Conservation (phyloP, 2,329 filamentous ascomycete species). For the Trichoderma sp. region DNA sequence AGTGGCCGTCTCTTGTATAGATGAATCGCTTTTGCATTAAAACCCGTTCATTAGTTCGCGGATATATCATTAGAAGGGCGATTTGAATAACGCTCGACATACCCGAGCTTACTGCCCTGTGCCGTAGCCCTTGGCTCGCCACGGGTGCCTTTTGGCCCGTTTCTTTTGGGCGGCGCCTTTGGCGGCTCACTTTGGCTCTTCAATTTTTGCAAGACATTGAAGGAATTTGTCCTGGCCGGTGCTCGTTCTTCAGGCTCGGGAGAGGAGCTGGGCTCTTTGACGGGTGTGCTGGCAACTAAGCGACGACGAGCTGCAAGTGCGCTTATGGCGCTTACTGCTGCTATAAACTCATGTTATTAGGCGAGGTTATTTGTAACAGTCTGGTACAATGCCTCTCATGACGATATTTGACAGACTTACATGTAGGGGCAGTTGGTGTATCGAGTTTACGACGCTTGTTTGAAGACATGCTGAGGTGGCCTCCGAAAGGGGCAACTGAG, state of each 20-base stretch:
- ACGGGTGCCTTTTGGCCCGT: not conserved
- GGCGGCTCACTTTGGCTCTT: constrained; percentile 22
- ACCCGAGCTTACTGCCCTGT: constrained; percentile 14
- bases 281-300: constrained; percentile 28
- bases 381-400: not conserved
- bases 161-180: constrained; percentile 30
- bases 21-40: not conserved
- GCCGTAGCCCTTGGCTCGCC: not conserved
- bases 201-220: constrained; percentile 34
- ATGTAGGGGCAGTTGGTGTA: constrained; percentile 32
- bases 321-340: constrained; percentile 41
- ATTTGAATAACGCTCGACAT: not conserved
- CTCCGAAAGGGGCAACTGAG: not conserved
- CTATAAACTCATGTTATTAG: not conserved
- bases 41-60: not conserved
- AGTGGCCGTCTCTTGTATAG: not conserved
- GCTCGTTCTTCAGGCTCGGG: constrained; percentile 30
- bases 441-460: constrained; percentile 42
- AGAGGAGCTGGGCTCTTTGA: constrained; percentile 23
- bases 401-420: constrained; percentile 31
- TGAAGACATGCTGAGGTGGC: constrained; percentile 30
- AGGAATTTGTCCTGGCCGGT: constrained; percentile 34
- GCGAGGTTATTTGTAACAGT: not conserved
- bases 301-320: constrained; percentile 42
- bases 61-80: not conserved